Conservation (phyloP, 1,284 basidiomycete genomes). For the Tetrapyrgos nigripes region DNA sequence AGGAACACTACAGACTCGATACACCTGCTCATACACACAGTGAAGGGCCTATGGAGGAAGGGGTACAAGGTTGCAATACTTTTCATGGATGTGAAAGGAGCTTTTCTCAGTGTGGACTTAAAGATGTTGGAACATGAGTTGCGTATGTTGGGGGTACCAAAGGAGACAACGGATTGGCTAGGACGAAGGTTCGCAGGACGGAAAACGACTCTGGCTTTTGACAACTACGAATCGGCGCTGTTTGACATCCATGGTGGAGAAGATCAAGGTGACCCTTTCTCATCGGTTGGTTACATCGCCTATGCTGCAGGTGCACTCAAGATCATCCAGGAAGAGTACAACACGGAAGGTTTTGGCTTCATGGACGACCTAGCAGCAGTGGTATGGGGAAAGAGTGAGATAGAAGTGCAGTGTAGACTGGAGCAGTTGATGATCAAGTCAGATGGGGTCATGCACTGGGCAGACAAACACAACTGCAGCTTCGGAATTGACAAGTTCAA, state of each 20-base stretch:
- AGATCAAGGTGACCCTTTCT: slow-evolving; percentile 36
- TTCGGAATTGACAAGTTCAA: slow-evolving; percentile 9
- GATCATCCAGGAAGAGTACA: neutral
- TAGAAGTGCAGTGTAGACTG: neutral
- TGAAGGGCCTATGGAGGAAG: slow-evolving; percentile 36
- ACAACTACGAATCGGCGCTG: slow-evolving; percentile 30
- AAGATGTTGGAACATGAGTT: slow-evolving; percentile 38
- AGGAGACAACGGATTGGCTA: slow-evolving; percentile 25
- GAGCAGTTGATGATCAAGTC: neutral
- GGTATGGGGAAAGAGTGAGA: neutral
- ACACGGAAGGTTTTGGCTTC: neutral
- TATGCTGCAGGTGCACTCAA: slow-evolving; percentile 3
- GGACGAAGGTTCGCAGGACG: slow-evolving; percentile 21
- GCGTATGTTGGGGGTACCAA: slow-evolving; percentile 31
- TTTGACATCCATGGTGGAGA: slow-evolving; percentile 32
- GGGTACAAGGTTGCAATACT: slow-evolving; percentile 36
- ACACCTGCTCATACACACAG: slow-evolving; percentile 31
- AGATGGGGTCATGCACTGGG: slow-evolving; percentile 1
- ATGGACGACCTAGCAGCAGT: slow-evolving; percentile 7
- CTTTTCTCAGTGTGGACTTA: slow-evolving; percentile 34
- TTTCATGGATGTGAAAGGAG: slow-evolving; percentile 40
- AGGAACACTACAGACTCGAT: slow-evolving; percentile 41
- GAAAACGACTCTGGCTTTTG: slow-evolving; percentile 32
- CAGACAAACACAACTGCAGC: slow-evolving; percentile 1
- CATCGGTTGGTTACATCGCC: slow-evolving; percentile 11